phyloP scores from a whole-genome alignment of 768 basidiomycete genomes.

The Mycena indigotica region DNA sequence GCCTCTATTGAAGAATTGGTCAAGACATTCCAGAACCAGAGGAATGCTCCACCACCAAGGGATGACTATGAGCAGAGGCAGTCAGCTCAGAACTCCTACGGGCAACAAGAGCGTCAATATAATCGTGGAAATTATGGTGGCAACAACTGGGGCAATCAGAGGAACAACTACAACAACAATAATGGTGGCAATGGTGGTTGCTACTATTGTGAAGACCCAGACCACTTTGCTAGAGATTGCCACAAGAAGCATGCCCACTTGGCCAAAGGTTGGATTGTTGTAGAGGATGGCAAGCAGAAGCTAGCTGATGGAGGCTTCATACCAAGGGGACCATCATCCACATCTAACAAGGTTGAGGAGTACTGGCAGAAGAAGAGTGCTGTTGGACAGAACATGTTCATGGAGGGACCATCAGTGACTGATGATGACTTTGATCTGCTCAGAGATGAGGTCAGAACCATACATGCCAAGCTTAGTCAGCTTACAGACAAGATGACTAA shows the following conservation, averaged over 20 bases:
- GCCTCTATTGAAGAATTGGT: slow-evolving; percentile 9
- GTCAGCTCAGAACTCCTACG: neutral
- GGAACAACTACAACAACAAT: too few species aligned
- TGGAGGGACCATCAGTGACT: neutral
- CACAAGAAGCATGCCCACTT: slow-evolving; percentile 1
- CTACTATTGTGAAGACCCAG: slow-evolving; percentile 9
- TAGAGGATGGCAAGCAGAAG: slow-evolving; percentile 8
- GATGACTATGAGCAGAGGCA: slow-evolving; percentile 5
- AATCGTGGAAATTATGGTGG: neutral
- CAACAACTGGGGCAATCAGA: neutral
- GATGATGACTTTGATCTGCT: slow-evolving; percentile 12
- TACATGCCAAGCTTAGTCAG: neutral
- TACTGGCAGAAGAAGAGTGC: slow-evolving; percentile 11
- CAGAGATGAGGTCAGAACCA: neutral
- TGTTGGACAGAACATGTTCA: slow-evolving; percentile 8
- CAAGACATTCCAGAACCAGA: neutral
- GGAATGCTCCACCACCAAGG: neutral
- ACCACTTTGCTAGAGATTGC: slow-evolving; percentile 8
- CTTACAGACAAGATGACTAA: neutral
- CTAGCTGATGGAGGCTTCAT: slow-evolving; percentile 6
- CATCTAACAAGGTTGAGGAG: slow-evolving; percentile 5
- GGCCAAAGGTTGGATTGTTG: slow-evolving; percentile 3
- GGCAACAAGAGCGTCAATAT: neutral
- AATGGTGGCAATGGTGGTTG: neutral
- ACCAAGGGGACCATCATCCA: slow-evolving; percentile 4